Percentiles rank a stretch among this genome's conserved stretches.
Conservation (phyloP, 768 basidiomycete genomes). For the Pholiota microspora region DNA sequence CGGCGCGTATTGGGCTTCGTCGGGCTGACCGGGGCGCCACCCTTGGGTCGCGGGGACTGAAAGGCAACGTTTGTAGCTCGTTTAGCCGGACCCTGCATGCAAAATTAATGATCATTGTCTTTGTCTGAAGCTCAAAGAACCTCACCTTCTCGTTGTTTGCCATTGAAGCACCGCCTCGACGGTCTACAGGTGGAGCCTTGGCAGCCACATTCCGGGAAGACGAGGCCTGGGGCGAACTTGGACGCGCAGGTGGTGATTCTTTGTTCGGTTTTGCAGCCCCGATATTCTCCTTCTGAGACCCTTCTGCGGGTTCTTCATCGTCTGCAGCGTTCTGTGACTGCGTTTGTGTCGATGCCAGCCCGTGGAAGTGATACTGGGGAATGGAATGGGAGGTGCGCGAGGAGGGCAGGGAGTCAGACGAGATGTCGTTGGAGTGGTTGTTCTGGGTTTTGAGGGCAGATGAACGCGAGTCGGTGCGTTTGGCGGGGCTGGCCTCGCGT, state of each 20-base stretch:
- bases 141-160: conserved; percentile 24
- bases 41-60: conserved; percentile 18
- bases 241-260: conserved; percentile 5
- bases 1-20: conserved; percentile 17
- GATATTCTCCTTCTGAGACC: conserved; percentile 57
- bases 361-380: conserved; percentile 57
- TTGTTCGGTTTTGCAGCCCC: conserved; percentile 17
- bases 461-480: conserved; percentile 14
- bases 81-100: conserved; percentile 15
- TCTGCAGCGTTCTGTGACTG: conserved; percentile 42
- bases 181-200: conserved; percentile 26
- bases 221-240: conserved; percentile 18
- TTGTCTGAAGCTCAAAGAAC: background rate
- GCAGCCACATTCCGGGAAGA: conserved; percentile 18
- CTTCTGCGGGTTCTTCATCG: conserved; percentile 31
- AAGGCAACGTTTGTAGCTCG: conserved; percentile 20
- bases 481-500: conserved; percentile 16
- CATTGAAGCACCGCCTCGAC: conserved; percentile 18
- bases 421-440: conserved; percentile 31
- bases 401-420: conserved; percentile 39
- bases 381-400: conserved; percentile 31
- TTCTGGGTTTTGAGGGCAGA: conserved; percentile 20
- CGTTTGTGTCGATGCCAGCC: conserved; percentile 52
- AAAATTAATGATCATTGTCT: background rate
- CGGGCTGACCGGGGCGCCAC: conserved; percentile 6